Conservation (phyloP, 768 basidiomycete genomes). For the Asterophora parasitica region DNA sequence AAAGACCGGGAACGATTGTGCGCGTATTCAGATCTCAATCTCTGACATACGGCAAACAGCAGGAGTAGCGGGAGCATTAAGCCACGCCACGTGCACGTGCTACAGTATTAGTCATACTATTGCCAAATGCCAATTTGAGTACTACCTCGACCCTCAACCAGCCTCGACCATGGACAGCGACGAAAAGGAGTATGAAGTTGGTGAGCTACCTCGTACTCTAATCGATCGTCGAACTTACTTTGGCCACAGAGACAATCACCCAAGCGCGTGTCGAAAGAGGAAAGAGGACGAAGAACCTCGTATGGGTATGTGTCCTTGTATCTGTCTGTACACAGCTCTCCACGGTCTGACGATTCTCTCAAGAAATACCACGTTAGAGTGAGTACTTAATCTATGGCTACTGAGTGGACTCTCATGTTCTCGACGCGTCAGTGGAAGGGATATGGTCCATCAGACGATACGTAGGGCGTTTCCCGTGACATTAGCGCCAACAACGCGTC, state of each 20-base stretch:
- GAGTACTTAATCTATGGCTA: slow-evolving; percentile 17
- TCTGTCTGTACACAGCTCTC: slow-evolving; percentile 5
- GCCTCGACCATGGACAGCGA: slow-evolving; percentile 27
- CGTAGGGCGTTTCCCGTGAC: slow-evolving; percentile 35
- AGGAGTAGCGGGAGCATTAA: too few relatives aligned
- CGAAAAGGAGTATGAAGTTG: slow-evolving; percentile 63
- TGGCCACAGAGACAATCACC: slow-evolving; percentile 43
- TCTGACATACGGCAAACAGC: too few relatives aligned
- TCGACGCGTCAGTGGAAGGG: slow-evolving; percentile 52
- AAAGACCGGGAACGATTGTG: too few relatives aligned
- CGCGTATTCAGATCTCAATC: too few relatives aligned
- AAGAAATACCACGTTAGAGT: slow-evolving; percentile 61
- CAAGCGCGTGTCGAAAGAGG: slow-evolving; percentile 46
- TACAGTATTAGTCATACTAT: neutral
- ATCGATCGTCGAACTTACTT: slow-evolving; percentile 4
- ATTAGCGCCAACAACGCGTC: neutral
- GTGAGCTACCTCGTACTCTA: slow-evolving; percentile 32
- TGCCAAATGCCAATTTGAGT: too few relatives aligned
- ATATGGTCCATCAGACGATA: slow-evolving; percentile 48
- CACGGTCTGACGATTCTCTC: slow-evolving; percentile 5
- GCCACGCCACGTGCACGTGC: slow-evolving; percentile 10
- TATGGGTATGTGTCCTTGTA: slow-evolving; percentile 42
- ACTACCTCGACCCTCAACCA: too few relatives aligned
- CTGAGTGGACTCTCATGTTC: neutral
- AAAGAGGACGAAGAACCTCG: slow-evolving; percentile 38